A percentile compares a stretch with the other conserved stretches of the same genome.
Conservation (phyloP, 2,329 filamentous ascomycete genomes). For the Pyrenochaeta sp. region DNA sequence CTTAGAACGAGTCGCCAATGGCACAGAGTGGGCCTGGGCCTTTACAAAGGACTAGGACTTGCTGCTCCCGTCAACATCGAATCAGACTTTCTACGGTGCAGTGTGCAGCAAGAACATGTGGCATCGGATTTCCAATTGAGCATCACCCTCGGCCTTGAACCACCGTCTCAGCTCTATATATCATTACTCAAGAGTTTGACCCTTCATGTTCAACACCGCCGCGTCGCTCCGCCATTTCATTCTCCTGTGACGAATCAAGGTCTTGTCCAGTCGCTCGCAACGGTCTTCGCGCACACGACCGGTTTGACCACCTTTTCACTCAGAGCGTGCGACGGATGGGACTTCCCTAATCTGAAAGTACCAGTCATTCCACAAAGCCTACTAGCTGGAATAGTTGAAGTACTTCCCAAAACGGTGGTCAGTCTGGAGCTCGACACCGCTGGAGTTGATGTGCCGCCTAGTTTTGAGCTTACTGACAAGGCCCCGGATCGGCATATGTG, state of each 20-base stretch:
- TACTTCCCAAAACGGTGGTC: slow-evolving; percentile 15
- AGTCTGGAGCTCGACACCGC: slow-evolving; percentile 21
- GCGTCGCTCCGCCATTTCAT: slow-evolving; percentile 5
- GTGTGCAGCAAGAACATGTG: slow-evolving; percentile 5
- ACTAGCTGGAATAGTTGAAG: slow-evolving; percentile 10
- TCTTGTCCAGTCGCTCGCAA: slow-evolving; percentile 9
- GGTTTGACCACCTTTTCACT: slow-evolving; percentile 18
- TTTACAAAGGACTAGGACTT: slow-evolving; percentile 12
- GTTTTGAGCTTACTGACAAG: background rate
- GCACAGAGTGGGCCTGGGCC: slow-evolving; percentile 17
- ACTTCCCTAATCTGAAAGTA: slow-evolving; percentile 17
- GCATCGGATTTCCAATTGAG: background rate
- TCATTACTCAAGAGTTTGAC: slow-evolving; percentile 17
- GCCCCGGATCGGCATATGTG: slow-evolving; percentile 10
- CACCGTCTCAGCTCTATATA: slow-evolving; percentile 12
- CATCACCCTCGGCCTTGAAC: background rate
- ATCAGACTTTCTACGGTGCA: slow-evolving; percentile 11
- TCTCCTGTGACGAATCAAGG: slow-evolving; percentile 2
- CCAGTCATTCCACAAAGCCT: slow-evolving; percentile 16
- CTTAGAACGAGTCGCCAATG: slow-evolving; percentile 16
- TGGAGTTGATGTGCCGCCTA: slow-evolving; percentile 13
- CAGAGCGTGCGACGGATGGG: slow-evolving; percentile 19
- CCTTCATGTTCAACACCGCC: slow-evolving; percentile 14
- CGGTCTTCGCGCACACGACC: slow-evolving; percentile 1
- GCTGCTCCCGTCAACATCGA: slow-evolving; percentile 11